Evolutionary conservation across 805 yeast species (phyloP), one percentile per base, ranked within the genome.

Genomic region (Saturnispora sanitii): DNA sequence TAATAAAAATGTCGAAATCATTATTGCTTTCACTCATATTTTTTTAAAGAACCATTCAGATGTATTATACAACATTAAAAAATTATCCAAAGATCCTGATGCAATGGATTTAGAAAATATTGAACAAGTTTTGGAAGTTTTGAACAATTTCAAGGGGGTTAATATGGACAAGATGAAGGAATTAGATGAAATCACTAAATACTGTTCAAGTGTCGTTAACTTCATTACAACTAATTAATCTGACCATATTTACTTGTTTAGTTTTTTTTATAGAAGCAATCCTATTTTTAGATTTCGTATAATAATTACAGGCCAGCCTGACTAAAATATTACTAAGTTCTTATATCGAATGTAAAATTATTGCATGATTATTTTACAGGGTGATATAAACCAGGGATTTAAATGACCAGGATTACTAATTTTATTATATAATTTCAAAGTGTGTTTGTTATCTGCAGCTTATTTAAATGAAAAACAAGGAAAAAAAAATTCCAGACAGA

Each of bases 1-100:
- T 5, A 82, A 82, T 43, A 57, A 48, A 13, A 76, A 87, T 59
- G 77, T 73, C 56, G 99, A 92, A 50, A 62, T 90, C 15, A 71
- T 79, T 40, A 87, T 86, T 56, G 94, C 95, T 1, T 73, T 86
- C 60, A 76, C 84, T 70, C 67, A 77, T 16, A 68, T 86, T 67
- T 68, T 88, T 40, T 67, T 86, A 46, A 77, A 75, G 54, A 72
- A 72, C 37, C 98, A 92, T 60, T 88, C 90, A 20, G 97, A 90
- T 57, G 77, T 84, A 6, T 64, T 92, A 25, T 58, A 50, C 40
- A 45, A 44, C 12, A 47, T 52, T 26, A 47, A 49, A 26, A 49
- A 51, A 36, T 28, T 41, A 4, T 38, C 42, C 6, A 41, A 32
- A 5, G 47, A 48, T 11, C 46, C 42, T 2, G 37, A 44, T 15